These are phyloP conservation scores for Plasmodium knowlesi DNA, from an alignment of 169 alveolate genomes.

Conservation along the genomic window DNA sequence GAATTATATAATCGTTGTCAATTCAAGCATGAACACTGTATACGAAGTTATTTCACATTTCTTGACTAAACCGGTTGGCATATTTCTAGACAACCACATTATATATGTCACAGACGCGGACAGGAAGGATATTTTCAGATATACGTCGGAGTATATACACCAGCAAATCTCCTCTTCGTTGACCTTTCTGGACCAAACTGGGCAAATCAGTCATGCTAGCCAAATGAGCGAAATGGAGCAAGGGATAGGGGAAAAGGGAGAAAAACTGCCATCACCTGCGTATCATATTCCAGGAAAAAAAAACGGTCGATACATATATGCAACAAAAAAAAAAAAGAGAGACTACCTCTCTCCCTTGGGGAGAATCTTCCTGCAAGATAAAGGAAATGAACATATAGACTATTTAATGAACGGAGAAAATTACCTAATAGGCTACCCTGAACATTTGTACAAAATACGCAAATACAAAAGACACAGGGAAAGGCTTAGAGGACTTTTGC, in stretches of 20 bases:
- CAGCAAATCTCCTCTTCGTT: background rate
- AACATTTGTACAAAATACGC: background rate
- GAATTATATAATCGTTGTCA: background rate
- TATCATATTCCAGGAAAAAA: background rate
- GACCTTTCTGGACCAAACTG: background rate
- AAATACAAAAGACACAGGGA: background rate
- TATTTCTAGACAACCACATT: slow-evolving; percentile 23
- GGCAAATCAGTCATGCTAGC: too few species aligned
- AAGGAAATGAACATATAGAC: background rate
- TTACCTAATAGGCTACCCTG: background rate
- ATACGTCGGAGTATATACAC: background rate
- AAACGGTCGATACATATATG: background rate
- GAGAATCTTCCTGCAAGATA: background rate
- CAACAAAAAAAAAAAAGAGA: background rate
- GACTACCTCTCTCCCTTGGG: background rate
- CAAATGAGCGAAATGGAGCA: background rate
- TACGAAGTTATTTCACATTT: slow-evolving; percentile 16
- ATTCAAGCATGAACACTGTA: background rate
- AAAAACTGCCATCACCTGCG: background rate
- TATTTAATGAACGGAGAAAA: background rate
- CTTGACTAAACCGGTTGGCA: slow-evolving; percentile 45
- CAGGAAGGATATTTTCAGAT: slow-evolving; percentile 35
- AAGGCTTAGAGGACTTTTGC: background rate
- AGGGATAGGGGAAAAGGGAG: background rate
- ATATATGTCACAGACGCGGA: slow-evolving; percentile 49